Percentiles rank a stretch among this genome's conserved stretches.
These are phyloP conservation scores for Aureobasidium musti DNA, from an alignment of 2,329 filamentous ascomycete genomes.

Conservation along the genomic window DNA sequence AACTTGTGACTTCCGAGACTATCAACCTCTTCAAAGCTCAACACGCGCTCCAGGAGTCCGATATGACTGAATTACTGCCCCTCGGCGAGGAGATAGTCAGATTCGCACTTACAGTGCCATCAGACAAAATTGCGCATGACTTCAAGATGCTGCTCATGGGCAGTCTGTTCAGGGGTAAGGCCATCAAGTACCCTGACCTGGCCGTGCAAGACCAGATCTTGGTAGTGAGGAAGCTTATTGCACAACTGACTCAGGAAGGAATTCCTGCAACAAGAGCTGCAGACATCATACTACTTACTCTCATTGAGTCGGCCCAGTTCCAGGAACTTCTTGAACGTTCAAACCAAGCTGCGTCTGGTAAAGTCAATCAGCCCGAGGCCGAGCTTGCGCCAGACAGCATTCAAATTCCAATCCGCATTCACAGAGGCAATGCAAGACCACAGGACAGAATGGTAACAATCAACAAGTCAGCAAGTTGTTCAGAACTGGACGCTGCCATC, in stretches of 20 bases:
- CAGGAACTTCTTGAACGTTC: not conserved
- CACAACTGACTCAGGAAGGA: conserved; percentile 49
- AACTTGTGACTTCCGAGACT: conserved; percentile 56
- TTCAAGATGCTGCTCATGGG: not conserved
- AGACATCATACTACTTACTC: not conserved
- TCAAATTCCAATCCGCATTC: conserved; percentile 15
- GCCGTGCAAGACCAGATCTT: conserved; percentile 44
- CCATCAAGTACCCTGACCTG: not conserved
- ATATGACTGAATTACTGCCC: not conserved
- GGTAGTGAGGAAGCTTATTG: conserved; percentile 72
- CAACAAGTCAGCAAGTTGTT: conserved; percentile 19
- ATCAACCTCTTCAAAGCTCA: not conserved
- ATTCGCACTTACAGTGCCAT: conserved; percentile 1
- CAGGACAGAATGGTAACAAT: not conserved
- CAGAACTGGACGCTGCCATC: conserved; percentile 20
- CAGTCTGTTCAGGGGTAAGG: conserved; percentile 9
- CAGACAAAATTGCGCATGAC: not conserved
- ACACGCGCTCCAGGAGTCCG: not conserved
- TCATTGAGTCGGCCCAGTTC: not conserved
- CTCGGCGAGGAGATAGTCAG: not conserved
- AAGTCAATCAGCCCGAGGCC: too few species aligned
- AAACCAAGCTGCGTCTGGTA: not conserved
- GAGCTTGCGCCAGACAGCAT: not conserved
- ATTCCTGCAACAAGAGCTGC: not conserved
- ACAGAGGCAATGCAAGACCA: not conserved